Conservation (phyloP, 768 basidiomycete species). For the Rhodotorula sphaerocarpa region DNA sequence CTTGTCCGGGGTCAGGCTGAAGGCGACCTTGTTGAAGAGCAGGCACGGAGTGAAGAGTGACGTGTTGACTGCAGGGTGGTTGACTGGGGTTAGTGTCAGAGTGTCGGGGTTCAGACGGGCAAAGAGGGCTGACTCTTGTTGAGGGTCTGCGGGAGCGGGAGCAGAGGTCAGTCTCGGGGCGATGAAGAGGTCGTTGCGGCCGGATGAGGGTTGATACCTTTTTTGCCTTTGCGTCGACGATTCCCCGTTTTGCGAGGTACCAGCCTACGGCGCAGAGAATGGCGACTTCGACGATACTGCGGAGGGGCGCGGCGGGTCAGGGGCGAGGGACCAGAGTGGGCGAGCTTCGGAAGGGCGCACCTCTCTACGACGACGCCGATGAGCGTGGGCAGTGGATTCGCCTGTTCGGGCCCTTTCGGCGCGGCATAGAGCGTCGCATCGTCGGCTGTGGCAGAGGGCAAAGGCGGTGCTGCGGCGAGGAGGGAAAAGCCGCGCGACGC, state of each 20-base stretch:
- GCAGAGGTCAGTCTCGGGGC: too few relatives aligned
- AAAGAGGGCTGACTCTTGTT: constrained; percentile 16
- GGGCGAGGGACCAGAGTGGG: neutral
- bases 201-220: constrained; percentile 51
- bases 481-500: too few relatives aligned
- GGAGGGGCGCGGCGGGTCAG: neutral
- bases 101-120: neutral
- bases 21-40: constrained; percentile 56
- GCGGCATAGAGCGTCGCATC: neutral
- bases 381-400: constrained; percentile 7
- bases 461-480: too few relatives aligned
- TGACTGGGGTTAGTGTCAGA: neutral
- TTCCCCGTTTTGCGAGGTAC: constrained; percentile 63
- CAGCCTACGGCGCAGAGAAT: constrained; percentile 39
- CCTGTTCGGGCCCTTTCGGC: constrained; percentile 4
- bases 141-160: constrained; percentile 46
- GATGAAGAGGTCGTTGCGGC: neutral
- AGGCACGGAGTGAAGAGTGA: constrained; percentile 60
- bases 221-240: constrained; percentile 82
- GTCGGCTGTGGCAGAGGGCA: neutral
- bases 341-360: too few relatives aligned
- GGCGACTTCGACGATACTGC: constrained; percentile 33
- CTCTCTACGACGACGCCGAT: constrained; percentile 26
- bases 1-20: constrained; percentile 76
- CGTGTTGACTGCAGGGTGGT: constrained; percentile 54